These are phyloP conservation scores for Apophysomyces sp. DNA, from an alignment of 371 early-diverging fungal genomes.

Conservation along the genomic window DNA sequence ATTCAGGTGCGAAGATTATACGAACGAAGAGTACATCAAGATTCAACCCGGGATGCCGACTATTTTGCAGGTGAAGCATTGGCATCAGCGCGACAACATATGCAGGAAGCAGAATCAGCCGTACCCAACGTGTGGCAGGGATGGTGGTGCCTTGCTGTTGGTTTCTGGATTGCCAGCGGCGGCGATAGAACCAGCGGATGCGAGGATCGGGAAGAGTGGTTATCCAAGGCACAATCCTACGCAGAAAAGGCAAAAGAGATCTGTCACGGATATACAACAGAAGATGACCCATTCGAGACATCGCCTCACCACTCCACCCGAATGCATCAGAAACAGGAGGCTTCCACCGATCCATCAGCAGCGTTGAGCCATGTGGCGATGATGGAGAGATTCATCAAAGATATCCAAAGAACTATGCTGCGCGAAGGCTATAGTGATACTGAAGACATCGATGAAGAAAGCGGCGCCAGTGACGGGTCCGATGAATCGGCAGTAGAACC, in stretches of 20 bases:
- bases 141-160: slow-evolving; percentile 26
- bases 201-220: slow-evolving; percentile 19
- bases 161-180: slow-evolving; percentile 22
- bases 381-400: slow-evolving; percentile 3
- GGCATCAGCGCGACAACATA: slow-evolving; percentile 9
- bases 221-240: slow-evolving; percentile 3
- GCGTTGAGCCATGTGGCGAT: background rate
- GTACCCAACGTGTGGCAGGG: slow-evolving; percentile 17
- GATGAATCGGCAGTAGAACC: background rate
- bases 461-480: background rate
- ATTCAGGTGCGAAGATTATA: slow-evolving; percentile 8
- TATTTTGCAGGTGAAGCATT: slow-evolving; percentile 16
- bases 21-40: background rate
- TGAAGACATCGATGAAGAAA: background rate
- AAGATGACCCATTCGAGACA: background rate
- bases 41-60: background rate
- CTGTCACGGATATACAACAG: background rate
- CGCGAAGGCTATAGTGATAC: slow-evolving; percentile 7
- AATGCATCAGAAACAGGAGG: background rate
- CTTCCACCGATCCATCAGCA: background rate
- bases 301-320: background rate
- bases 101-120: slow-evolving; percentile 10
- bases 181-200: slow-evolving; percentile 9
- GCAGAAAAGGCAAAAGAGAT: background rate
- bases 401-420: background rate